phyloP scores from a whole-genome alignment of 1,284 basidiomycete genomes.

The Melampsora larici-populina region DNA sequence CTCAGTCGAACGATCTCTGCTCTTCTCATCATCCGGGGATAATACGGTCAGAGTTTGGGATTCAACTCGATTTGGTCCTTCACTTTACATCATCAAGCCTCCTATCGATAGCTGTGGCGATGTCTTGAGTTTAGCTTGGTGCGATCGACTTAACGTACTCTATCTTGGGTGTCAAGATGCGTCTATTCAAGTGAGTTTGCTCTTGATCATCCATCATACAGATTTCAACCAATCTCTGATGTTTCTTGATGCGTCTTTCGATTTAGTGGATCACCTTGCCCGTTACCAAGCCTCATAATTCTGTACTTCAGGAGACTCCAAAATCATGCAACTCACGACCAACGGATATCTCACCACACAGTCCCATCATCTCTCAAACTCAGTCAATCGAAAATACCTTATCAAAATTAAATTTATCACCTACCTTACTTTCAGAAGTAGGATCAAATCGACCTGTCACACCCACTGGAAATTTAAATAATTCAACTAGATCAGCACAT shows the following conservation, averaged over 20 bases:
- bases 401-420: neutral
- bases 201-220: neutral
- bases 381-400: too few relatives aligned
- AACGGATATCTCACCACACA: too few relatives aligned
- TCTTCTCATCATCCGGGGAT: slow-evolving; percentile 43
- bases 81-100: slow-evolving; percentile 40
- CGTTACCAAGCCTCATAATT: neutral
- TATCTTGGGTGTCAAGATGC: slow-evolving; percentile 44
- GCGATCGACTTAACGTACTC: slow-evolving; percentile 22
- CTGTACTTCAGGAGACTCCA: too few relatives aligned
- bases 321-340: too few relatives aligned
- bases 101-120: slow-evolving; percentile 42
- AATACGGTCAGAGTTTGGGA: slow-evolving; percentile 42
- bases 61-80: slow-evolving; percentile 31
- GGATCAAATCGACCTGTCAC: neutral
- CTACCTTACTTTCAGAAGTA: neutral
- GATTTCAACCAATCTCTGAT: neutral
- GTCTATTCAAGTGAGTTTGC: slow-evolving; percentile 33
- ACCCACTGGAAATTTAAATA: slow-evolving; percentile 6
- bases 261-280: neutral
- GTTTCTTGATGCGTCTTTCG: neutral
- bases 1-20: slow-evolving; percentile 23
- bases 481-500: slow-evolving; percentile 11
- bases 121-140: slow-evolving; percentile 41
- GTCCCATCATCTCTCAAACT: too few relatives aligned